These are phyloP conservation scores for Termitomyces sp. DNA, from an alignment of 768 basidiomycete species.

Conservation along the genomic window DNA sequence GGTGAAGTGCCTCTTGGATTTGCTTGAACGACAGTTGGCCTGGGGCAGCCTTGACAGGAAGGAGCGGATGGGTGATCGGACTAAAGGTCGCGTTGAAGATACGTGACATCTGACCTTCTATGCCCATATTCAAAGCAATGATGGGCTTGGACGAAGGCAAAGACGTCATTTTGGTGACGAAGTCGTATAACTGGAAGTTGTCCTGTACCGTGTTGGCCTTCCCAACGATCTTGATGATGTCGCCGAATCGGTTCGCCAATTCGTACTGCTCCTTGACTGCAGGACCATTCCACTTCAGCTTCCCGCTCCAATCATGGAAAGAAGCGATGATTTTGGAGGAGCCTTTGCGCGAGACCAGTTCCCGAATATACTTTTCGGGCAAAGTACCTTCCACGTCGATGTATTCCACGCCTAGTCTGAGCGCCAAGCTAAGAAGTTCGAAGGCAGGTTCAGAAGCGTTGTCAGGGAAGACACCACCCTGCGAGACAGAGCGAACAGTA, in stretches of 20 bases:
- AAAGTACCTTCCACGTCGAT: slow-evolving; percentile 87
- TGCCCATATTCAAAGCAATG: slow-evolving; percentile 93
- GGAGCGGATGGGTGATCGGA: slow-evolving; percentile 84
- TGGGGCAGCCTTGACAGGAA: slow-evolving; percentile 87
- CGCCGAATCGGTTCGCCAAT: slow-evolving; percentile 64
- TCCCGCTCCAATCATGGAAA: slow-evolving; percentile 93
- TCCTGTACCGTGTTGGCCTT: slow-evolving; percentile 73
- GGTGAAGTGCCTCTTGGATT: slow-evolving; percentile 77
- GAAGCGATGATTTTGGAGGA: slow-evolving; percentile 82
- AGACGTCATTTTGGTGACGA: slow-evolving; percentile 48
- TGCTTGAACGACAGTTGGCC: slow-evolving; percentile 89
- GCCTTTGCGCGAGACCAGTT: slow-evolving; percentile 62
- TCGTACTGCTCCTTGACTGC: slow-evolving; percentile 67
- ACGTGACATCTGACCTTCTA: slow-evolving; percentile 85
- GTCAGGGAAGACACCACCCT: slow-evolving; percentile 93
- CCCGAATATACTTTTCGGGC: slow-evolving; percentile 57
- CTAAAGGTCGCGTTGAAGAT: slow-evolving; percentile 83
- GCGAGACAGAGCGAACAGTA: slow-evolving; percentile 82
- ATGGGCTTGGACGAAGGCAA: slow-evolving; percentile 67
- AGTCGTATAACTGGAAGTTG: slow-evolving; percentile 76
- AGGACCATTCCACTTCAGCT: slow-evolving; percentile 74
- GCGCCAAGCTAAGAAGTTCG: slow-evolving; percentile 71
- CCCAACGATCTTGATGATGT: slow-evolving; percentile 91
- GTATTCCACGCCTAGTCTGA: slow-evolving; percentile 87
- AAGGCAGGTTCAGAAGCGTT: slow-evolving; percentile 66